Conservation (phyloP, 768 basidiomycete species). For the Leccinum subtestaceum region DNA sequence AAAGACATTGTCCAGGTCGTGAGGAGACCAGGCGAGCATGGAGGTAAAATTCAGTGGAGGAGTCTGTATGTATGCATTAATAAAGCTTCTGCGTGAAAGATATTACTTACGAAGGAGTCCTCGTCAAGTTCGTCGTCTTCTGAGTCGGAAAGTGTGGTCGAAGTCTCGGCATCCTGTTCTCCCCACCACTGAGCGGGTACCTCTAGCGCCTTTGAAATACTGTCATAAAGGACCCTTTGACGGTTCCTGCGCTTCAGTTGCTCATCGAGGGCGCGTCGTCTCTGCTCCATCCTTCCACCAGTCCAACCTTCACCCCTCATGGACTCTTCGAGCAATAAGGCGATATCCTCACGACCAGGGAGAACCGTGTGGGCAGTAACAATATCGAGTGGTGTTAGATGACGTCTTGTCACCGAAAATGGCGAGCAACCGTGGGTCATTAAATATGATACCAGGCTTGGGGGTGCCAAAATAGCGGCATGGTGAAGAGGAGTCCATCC, state of each 20-base stretch:
- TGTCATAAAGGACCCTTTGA: slow-evolving; percentile 54
- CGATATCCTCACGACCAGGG: slow-evolving; percentile 81
- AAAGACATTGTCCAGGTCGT: slow-evolving; percentile 72
- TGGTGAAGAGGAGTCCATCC: slow-evolving; percentile 97
- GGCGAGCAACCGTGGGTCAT: slow-evolving; percentile 91
- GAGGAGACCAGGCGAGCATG: slow-evolving; percentile 92
- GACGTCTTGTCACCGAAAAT: slow-evolving; percentile 69
- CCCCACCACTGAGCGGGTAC: slow-evolving; percentile 68
- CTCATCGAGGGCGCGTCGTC: slow-evolving; percentile 57
- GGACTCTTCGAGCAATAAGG: slow-evolving; percentile 82
- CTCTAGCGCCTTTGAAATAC: slow-evolving; percentile 54
- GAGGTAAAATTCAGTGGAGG: slow-evolving; percentile 73
- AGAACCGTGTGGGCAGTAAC: slow-evolving; percentile 80
- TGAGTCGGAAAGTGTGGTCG: slow-evolving; percentile 44
- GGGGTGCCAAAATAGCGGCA: slow-evolving; percentile 83
- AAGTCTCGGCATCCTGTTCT: slow-evolving; percentile 41
- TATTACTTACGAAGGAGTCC: slow-evolving; percentile 44
- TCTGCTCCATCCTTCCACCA: slow-evolving; percentile 71
- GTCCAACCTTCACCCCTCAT: slow-evolving; percentile 86
- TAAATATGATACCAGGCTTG: slow-evolving; percentile 87
- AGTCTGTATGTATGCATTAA: slow-evolving; percentile 45
- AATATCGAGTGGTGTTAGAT: slow-evolving; percentile 85
- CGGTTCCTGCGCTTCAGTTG: slow-evolving; percentile 51
- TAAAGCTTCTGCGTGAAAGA: neutral
- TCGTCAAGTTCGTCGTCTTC: slow-evolving; percentile 52